A percentile compares a stretch with the other conserved stretches of the same genome.
Evolutionary conservation across 2,329 filamentous ascomycete genomes (phyloP).

Genomic region (Calonectria hongkongensis): DNA sequence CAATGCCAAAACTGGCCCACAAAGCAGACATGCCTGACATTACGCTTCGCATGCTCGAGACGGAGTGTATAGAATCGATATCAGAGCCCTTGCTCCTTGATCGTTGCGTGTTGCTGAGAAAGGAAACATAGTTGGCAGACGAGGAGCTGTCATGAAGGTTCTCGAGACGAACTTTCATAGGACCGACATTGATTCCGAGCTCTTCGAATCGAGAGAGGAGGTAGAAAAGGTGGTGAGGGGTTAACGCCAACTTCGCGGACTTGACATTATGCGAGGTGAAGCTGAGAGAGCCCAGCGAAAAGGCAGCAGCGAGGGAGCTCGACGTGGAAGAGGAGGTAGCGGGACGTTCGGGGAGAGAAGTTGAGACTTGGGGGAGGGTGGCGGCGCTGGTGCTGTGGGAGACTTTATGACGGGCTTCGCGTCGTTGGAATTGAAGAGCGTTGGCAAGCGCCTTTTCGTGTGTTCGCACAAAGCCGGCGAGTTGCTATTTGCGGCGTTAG

Average conservation of each 20-base stretch:
- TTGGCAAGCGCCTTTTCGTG: constrained; percentile 98
- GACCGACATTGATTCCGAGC: constrained; percentile 90
- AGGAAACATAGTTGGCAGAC: constrained; percentile 95
- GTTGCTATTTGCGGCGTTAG: constrained; percentile 78
- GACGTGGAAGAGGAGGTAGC: constrained; percentile 82
- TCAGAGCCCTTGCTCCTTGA: constrained; percentile 88
- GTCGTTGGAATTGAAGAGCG: constrained; percentile 86
- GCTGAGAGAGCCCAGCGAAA: constrained; percentile 89
- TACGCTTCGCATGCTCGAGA: constrained; percentile 96
- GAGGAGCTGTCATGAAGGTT: constrained; percentile 93
- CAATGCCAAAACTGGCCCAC: constrained; percentile 91
- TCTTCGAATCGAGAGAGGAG: constrained; percentile 97
- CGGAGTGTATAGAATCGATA: constrained; percentile 93
- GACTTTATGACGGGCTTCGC: constrained; percentile 82
- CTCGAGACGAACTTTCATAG: constrained; percentile 96
- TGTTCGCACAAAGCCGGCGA: constrained; percentile 95
- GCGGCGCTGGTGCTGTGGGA: constrained; percentile 79
- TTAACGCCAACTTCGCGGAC: constrained; percentile 92
- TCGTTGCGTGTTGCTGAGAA: constrained; percentile 86
- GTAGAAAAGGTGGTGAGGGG: constrained; percentile 97
- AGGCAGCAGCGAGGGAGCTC: constrained; percentile 85
- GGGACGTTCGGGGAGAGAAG: constrained; percentile 75
- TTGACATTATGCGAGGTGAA: constrained; percentile 91
- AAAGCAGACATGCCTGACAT: constrained; percentile 97
- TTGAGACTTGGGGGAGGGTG: constrained; percentile 72